Base-by-base conservation (phyloP, 2,329 filamentous ascomycete species). In the Phialophora macrospora region DNA sequence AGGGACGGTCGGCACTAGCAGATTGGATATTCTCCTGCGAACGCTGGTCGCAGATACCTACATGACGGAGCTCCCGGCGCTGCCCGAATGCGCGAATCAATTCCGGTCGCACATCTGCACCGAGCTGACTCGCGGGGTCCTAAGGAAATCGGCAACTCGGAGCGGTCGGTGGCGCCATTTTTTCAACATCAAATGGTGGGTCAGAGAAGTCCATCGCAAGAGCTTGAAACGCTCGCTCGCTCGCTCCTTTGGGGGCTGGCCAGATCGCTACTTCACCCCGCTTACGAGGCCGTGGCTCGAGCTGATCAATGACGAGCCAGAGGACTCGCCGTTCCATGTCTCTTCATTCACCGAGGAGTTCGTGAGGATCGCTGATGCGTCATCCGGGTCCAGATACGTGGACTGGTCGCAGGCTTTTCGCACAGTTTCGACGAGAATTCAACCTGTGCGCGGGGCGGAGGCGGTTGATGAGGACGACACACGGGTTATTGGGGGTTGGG, bases 401-500 rank as follows among this genome's bases (percentile, higher is more conserved):
- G 38, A 44, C 38, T 44, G 38, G 38, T 44, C 38, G 14, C 17
- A 44, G 38, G 38, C 38, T 44, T 44, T n/a, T 44, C 38, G 38
- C 38, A n/a, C 38, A n/a, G 17, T 44, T 44, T n/a, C 38, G 38
- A 44, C 38, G 38, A 44, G 38, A 44, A 44, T 44, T 44, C 38
- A n/a, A 44, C 38, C 17, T 44, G 38, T 44, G 38, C 38, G 17
- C 14, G 38, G 38, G 38, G 14, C 38, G 38, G 17, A 44, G 38
- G 14, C 38, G 38, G 38, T n/a, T 44, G 38, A 20, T 44, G 38
- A n/a, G 38, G 17, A 44, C 38, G 17, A 44, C 38, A n/a, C 38
- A 44, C 14, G 38, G 38, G 14, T 41, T n/a, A 6, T 41, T 41
- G 14, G 38, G 38, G 38, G 4, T 41, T 2, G 38, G 38, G 17